Evolutionary conservation across 495 filamentous ascomycete genomes (phyloP).

Genomic region (Chlorociboria aeruginascens): DNA sequence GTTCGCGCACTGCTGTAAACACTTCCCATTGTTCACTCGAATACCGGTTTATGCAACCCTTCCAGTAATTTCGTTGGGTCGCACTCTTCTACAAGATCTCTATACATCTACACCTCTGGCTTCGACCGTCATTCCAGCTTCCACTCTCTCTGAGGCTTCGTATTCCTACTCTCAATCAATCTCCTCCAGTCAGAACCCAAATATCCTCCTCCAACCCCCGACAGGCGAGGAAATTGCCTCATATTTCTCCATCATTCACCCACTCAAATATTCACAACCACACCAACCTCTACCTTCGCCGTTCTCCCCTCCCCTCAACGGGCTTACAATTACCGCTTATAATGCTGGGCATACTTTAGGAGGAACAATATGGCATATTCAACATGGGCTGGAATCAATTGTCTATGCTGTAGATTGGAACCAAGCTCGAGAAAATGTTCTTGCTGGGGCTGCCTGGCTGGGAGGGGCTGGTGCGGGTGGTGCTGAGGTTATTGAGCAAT

Average conservation of each 20-base stretch:
- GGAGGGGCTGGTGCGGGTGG: constrained; percentile 69
- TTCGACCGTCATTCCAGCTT: constrained; percentile 59
- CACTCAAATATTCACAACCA: constrained; percentile 92
- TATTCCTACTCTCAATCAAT: constrained; percentile 41
- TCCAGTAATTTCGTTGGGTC: constrained; percentile 84
- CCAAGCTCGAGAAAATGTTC: constrained; percentile 83
- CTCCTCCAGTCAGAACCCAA: constrained; percentile 23
- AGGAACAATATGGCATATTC: constrained; percentile 98
- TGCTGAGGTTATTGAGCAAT: constrained; percentile 80
- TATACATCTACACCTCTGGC: constrained; percentile 84
- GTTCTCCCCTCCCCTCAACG: constrained; percentile 77
- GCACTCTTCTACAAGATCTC: constrained; percentile 81
- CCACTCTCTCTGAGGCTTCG: constrained; percentile 56
- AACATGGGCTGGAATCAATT: constrained; percentile 91
- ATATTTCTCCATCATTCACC: constrained; percentile 87
- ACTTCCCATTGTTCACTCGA: constrained; percentile 80
- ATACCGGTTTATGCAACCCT: constrained; percentile 95
- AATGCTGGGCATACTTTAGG: constrained; percentile 92
- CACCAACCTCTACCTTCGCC: constrained; percentile 77
- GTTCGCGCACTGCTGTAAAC: constrained; percentile 93
- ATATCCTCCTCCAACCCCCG: constrained; percentile 70
- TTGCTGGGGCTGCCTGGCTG: constrained; percentile 87
- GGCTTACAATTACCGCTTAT: constrained; percentile 93
- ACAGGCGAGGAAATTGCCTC: constrained; percentile 76
- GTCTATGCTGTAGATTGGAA: constrained; percentile 99